Evolutionary conservation across 1,284 basidiomycete species (phyloP), one percentile per base, ranked within the genome.

Genomic region (Pseudomicrostroma phylloplanum): DNA sequence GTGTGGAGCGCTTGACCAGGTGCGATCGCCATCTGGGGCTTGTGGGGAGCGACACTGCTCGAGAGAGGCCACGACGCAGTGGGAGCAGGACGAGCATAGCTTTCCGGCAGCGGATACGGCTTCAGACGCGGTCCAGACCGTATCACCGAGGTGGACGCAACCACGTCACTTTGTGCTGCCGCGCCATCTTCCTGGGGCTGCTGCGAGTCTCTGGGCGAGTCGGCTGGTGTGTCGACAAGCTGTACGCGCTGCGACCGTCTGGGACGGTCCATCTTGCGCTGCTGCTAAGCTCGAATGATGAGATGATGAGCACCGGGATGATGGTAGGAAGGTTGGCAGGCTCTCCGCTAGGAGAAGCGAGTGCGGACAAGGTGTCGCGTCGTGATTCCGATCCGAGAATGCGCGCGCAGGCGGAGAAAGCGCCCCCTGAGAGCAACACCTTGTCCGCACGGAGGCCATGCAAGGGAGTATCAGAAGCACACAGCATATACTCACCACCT

Each of bases 1-100:
- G 90, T 89, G 67, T 87, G 85, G 21, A 87, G 80, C 0, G 89
- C 92, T 79, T 97, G 94, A 0, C 70, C 63, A 1, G 62, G 64
- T 30, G 66, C 66, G 40, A 74, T 57, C 21, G 64, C 69, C 39
- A 57, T 49, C 57, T 66, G 70, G 4, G 71, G 72, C 13, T 62
- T 68, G 19, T 69, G 30, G 17, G 72, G 69, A 25, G 51, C 46
- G 7, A 23, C n/a, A 12, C n/a, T n/a, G 46, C 46, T n/a, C 12
- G 46, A n/a, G n/a, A 48, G 23, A 48, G 46, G 46, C 46, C 46
- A 48, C 23, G 46, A 4, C 3, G 46, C 6, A n/a, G 46, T 23
- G n/a, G 46, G 17, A 48, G 46, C 23, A n/a, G 46, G 46, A 23
- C 17, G 46, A 23, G 17, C 17, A 48, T 48, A n/a, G 46, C 46